Percentiles rank a stretch among this genome's conserved stretches.
These are phyloP conservation scores for Ophiostoma pallidulum DNA, from an alignment of 2,329 filamentous ascomycete genomes.

Conservation along the genomic window DNA sequence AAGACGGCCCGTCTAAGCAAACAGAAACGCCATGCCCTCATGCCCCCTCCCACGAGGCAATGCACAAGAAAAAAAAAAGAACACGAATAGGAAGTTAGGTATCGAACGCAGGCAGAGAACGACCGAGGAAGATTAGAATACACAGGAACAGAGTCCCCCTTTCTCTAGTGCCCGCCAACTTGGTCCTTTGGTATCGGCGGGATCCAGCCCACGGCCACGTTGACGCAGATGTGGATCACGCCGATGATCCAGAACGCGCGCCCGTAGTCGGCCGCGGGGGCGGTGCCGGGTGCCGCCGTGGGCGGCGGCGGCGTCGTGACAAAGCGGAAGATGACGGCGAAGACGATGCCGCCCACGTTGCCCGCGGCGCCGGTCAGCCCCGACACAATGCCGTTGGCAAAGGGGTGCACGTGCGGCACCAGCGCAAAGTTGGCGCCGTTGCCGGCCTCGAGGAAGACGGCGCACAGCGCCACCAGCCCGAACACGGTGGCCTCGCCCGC, in stretches of 20 bases:
- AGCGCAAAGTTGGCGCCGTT: constrained; percentile 84
- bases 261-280: constrained; percentile 45
- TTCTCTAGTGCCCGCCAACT: constrained; percentile 34
- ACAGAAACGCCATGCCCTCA: too few species aligned
- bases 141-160: not conserved
- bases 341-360: constrained; percentile 78
- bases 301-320: constrained; percentile 27
- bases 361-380: constrained; percentile 71
- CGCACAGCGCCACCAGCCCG: constrained; percentile 66
- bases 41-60: too few species aligned
- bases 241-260: constrained; percentile 76
- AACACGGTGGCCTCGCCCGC: constrained; percentile 56
- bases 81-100: not conserved
- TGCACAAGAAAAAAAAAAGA: not conserved
- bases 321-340: constrained; percentile 76
- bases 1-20: too few species aligned
- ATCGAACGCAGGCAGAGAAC: too few species aligned
- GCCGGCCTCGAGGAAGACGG: constrained; percentile 72
- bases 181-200: constrained; percentile 46
- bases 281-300: constrained; percentile 32
- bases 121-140: not conserved
- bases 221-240: constrained; percentile 60
- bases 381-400: constrained; percentile 68
- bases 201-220: constrained; percentile 51
- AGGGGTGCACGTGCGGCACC: constrained; percentile 76